Conservation (phyloP, 441 rosid genomes). For the Jatropha multifida region DNA sequence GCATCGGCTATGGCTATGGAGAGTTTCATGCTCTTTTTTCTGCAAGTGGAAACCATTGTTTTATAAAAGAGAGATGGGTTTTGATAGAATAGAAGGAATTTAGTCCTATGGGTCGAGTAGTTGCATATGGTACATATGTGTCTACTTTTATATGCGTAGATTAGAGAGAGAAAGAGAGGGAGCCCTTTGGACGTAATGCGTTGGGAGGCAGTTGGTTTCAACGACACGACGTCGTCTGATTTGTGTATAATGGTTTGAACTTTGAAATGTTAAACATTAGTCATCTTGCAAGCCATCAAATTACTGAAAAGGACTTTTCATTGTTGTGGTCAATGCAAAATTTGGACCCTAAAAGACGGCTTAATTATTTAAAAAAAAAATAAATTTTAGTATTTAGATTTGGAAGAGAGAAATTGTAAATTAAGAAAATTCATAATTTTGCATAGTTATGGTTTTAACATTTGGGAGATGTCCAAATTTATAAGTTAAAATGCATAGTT, state of each 20-base stretch:
- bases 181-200: conserved; percentile 9
- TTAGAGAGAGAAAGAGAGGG: background rate
- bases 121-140: background rate
- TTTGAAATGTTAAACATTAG: background rate
- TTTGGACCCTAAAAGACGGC: background rate
- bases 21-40: conserved; percentile 29
- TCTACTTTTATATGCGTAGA: background rate
- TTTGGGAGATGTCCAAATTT: background rate
- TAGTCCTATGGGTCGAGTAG: background rate
- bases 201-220: conserved; percentile 25
- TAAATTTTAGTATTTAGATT: background rate
- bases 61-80: background rate
- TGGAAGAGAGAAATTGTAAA: background rate
- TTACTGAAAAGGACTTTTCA: conserved; percentile 14
- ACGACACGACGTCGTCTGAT: conserved; percentile 22
- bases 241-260: conserved; percentile 5
- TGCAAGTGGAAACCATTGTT: conserved; percentile 13
- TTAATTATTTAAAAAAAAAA: background rate
- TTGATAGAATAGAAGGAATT: background rate
- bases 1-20: conserved; percentile 39
- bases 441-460: background rate
- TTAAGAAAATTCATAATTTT: background rate
- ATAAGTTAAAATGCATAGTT: background rate
- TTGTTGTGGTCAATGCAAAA: background rate
- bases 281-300: conserved; percentile 7